Percentiles rank a stretch among this genome's conserved stretches.
Conservation (phyloP, 1,139 yeast species). For the Kodamaea fungicola region DNA sequence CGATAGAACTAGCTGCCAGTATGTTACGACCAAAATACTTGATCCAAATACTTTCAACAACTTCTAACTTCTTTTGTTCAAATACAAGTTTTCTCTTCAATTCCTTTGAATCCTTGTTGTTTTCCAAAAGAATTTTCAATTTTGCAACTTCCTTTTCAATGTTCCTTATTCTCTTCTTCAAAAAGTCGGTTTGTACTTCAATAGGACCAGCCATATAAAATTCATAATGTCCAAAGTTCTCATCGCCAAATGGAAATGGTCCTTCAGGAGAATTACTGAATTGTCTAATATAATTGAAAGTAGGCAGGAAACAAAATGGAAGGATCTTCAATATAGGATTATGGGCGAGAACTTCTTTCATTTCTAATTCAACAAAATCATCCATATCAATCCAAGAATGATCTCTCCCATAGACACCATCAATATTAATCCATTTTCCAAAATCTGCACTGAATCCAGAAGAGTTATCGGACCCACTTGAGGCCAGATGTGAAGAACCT, state of each 20-base stretch:
- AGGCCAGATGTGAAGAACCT: slow-evolving; percentile 1
- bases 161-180: slow-evolving; percentile 35
- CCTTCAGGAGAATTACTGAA: slow-evolving; percentile 47
- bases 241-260: slow-evolving; percentile 64
- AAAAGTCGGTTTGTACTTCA: slow-evolving; percentile 45
- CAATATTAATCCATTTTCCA: slow-evolving; percentile 18
- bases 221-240: slow-evolving; percentile 64
- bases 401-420: slow-evolving; percentile 45
- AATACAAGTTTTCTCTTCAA: slow-evolving; percentile 28
- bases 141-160: slow-evolving; percentile 42
- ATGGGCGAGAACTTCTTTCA: slow-evolving; percentile 42
- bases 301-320: slow-evolving; percentile 73
- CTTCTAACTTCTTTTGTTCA: slow-evolving; percentile 27
- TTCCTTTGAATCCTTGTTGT: slow-evolving; percentile 13
- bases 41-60: slow-evolving; percentile 21
- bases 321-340: slow-evolving; percentile 55
- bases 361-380: slow-evolving; percentile 76
- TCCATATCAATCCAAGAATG: slow-evolving; percentile 73
- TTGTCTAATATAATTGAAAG: slow-evolving; percentile 72
- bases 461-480: slow-evolving; percentile 1
- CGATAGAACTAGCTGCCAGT: slow-evolving; percentile 13
- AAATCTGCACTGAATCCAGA: slow-evolving; percentile 4
- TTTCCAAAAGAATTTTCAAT: slow-evolving; percentile 16
- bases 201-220: slow-evolving; percentile 58
- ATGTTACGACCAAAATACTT: slow-evolving; percentile 13